Conservation (phyloP, 2,329 filamentous ascomycete species). For the Alternaria sp. region DNA sequence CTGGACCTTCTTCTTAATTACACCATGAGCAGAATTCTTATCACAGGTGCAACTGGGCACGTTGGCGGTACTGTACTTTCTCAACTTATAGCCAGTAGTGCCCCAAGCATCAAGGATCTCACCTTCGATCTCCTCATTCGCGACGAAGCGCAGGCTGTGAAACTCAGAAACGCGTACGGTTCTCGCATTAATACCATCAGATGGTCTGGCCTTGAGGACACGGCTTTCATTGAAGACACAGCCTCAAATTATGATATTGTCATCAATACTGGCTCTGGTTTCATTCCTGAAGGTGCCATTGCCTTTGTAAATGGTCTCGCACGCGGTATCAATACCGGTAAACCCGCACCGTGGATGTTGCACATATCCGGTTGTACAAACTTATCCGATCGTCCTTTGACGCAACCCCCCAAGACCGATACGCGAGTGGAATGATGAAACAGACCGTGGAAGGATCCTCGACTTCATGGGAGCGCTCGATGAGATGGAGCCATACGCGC, state of each 20-base stretch:
- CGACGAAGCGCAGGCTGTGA: constrained; percentile 12
- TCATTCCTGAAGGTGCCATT: constrained; percentile 19
- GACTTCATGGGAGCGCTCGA: constrained; percentile 21
- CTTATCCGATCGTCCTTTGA: constrained; percentile 17
- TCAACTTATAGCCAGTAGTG: constrained; percentile 15
- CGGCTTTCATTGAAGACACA: constrained; percentile 16
- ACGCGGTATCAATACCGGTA: constrained; percentile 14
- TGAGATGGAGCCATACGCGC: constrained; percentile 15
- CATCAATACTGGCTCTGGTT: constrained; percentile 26
- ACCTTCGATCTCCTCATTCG: constrained; percentile 26
- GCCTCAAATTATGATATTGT: constrained; percentile 29
- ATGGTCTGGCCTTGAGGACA: constrained; percentile 24
- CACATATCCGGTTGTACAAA: constrained; percentile 30
- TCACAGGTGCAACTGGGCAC: constrained; percentile 27
- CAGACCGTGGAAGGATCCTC: constrained; percentile 15
- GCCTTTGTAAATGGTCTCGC: constrained; percentile 29
- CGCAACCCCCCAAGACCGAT: constrained; percentile 10
- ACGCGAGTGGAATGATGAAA: constrained; percentile 27
- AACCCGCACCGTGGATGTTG: constrained; percentile 21
- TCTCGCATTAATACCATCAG: constrained; percentile 17
- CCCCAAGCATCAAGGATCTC: constrained; percentile 15
- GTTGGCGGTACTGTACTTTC: constrained; percentile 27
- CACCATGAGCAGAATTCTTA: constrained; percentile 26
- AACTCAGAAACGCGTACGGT: constrained; percentile 17
- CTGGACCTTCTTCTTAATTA: not conserved